Conservation (phyloP, 495 filamentous ascomycete genomes). For the Acidiella bohemica region DNA sequence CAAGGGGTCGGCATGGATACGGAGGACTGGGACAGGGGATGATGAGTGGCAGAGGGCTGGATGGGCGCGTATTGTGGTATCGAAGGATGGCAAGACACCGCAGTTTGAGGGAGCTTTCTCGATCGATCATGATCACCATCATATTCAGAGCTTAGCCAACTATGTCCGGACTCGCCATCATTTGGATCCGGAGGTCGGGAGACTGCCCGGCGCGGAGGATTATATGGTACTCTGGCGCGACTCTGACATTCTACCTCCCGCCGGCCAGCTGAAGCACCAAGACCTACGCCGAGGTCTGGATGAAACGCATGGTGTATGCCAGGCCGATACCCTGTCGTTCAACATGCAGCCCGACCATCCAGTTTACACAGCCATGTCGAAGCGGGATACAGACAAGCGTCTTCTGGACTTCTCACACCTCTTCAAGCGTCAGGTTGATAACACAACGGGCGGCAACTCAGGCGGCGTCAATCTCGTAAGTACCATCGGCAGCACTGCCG, state of each 20-base stretch:
- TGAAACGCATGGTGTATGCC: slow-evolving; percentile 34
- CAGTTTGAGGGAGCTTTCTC: slow-evolving; percentile 88
- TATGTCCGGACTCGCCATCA: slow-evolving; percentile 61
- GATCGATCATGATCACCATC: slow-evolving; percentile 66
- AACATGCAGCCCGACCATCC: slow-evolving; percentile 55
- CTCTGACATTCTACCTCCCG: slow-evolving; percentile 52
- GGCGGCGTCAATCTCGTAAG: slow-evolving; percentile 68
- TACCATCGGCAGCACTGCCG: slow-evolving; percentile 67
- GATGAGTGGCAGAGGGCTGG: slow-evolving; percentile 59
- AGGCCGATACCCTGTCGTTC: slow-evolving; percentile 54
- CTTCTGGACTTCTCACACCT: slow-evolving; percentile 41
- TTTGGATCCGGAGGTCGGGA: slow-evolving; percentile 57
- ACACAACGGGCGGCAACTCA: slow-evolving; percentile 52
- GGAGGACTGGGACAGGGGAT: slow-evolving; percentile 39
- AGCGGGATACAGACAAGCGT: slow-evolving; percentile 37
- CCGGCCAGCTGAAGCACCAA: slow-evolving; percentile 26
- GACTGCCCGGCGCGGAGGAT: slow-evolving; percentile 40
- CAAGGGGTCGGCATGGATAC: slow-evolving; percentile 64
- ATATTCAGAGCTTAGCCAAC: slow-evolving; percentile 63
- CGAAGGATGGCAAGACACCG: slow-evolving; percentile 60
- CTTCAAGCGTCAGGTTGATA: slow-evolving; percentile 43
- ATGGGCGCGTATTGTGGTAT: slow-evolving; percentile 70
- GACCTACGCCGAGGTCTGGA: slow-evolving; percentile 34
- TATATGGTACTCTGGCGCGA: slow-evolving; percentile 88
- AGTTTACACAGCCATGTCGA: slow-evolving; percentile 38